phyloP scores from a whole-genome alignment of 768 basidiomycete genomes.

The Mycena vulgaris region DNA sequence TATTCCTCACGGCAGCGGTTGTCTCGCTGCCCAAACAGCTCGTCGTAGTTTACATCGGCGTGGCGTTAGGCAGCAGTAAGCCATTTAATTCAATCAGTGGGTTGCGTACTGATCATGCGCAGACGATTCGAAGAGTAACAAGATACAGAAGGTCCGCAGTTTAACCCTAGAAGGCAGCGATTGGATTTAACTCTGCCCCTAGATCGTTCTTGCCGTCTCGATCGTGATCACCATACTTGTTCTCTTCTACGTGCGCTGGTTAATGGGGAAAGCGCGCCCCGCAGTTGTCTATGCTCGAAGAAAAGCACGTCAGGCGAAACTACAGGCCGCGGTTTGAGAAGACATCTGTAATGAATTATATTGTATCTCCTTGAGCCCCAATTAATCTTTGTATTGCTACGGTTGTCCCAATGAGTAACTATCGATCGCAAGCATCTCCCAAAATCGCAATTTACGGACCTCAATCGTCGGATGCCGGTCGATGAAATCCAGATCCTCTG shows the following conservation, averaged over 20 bases:
- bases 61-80: slow-evolving; percentile 33
- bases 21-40: slow-evolving; percentile 62
- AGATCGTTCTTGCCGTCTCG: not conserved
- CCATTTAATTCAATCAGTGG: not conserved
- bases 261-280: slow-evolving; percentile 48
- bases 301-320: slow-evolving; percentile 38
- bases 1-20: slow-evolving; percentile 57
- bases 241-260: slow-evolving; percentile 55
- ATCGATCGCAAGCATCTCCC: too few relatives aligned
- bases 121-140: slow-evolving; percentile 40
- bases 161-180: too few relatives aligned
- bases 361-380: too few relatives aligned
- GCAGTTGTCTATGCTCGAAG: slow-evolving; percentile 40
- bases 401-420: too few relatives aligned
- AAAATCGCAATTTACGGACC: too few relatives aligned
- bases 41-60: slow-evolving; percentile 62
- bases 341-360: too few relatives aligned
- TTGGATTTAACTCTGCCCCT: too few relatives aligned
- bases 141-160: slow-evolving; percentile 52
- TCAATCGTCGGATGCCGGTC: too few relatives aligned
- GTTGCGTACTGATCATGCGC: not conserved
- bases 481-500: too few relatives aligned
- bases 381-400: too few relatives aligned
- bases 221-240: slow-evolving; percentile 51
- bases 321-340: slow-evolving; percentile 10